Conservation (phyloP, 2,329 filamentous ascomycete genomes). For the Phialophora verrucosa region DNA sequence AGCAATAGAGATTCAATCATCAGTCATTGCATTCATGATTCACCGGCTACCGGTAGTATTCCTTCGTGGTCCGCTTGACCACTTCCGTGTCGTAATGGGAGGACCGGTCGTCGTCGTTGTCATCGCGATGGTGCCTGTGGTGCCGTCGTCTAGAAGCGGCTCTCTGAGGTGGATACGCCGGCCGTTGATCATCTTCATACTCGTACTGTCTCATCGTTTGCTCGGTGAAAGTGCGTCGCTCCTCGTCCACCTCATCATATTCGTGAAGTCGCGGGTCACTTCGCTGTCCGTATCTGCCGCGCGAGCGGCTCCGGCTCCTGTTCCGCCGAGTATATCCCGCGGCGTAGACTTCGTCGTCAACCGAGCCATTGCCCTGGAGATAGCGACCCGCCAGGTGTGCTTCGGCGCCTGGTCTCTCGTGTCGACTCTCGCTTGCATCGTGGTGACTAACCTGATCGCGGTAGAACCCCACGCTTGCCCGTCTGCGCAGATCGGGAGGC, state of each 20-base stretch:
- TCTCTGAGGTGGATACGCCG: constrained; percentile 28
- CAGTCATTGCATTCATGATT: background rate
- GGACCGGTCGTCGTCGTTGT: constrained; percentile 34
- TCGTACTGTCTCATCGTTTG: constrained; percentile 34
- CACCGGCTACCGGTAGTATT: constrained; percentile 26
- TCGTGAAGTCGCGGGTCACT: constrained; percentile 41
- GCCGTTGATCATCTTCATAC: constrained; percentile 29
- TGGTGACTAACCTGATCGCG: constrained; percentile 33
- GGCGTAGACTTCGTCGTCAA: constrained; percentile 21
- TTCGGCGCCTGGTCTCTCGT: constrained; percentile 37
- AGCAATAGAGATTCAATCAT: background rate
- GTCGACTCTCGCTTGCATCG: constrained; percentile 35
- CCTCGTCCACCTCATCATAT: constrained; percentile 38
- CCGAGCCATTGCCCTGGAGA: constrained; percentile 25
- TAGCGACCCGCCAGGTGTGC: constrained; percentile 34
- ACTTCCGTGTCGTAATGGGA: constrained; percentile 26
- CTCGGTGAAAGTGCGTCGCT: constrained; percentile 36
- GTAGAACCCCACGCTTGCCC: constrained; percentile 34
- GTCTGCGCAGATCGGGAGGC: constrained; percentile 21
- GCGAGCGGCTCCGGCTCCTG: constrained; percentile 41
- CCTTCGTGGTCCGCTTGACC: constrained; percentile 21
- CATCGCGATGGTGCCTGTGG: constrained; percentile 26
- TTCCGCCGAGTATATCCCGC: constrained; percentile 19
- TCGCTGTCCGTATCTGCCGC: constrained; percentile 41
- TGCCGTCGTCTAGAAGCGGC: constrained; percentile 16